Percentiles rank a stretch among this genome's conserved stretches.
Conservation (phyloP, 2,329 filamentous ascomycete genomes). For the Xylariaceae sp. region DNA sequence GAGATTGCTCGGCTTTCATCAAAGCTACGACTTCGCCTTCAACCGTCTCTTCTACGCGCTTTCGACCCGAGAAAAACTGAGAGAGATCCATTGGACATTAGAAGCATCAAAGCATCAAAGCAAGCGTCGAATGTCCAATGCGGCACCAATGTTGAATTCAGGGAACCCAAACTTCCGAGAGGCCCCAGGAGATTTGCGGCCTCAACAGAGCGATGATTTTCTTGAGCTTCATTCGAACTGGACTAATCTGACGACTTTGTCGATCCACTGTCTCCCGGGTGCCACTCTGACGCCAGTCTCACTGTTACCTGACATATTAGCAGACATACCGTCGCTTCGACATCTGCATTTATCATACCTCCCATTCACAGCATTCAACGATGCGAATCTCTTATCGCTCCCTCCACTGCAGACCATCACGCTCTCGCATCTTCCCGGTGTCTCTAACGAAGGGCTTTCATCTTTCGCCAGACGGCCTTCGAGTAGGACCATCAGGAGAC, state of each 20-base stretch:
- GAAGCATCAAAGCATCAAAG: constrained; percentile 39
- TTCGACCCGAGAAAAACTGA: constrained; percentile 53
- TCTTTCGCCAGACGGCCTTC: constrained; percentile 51
- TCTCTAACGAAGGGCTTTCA: constrained; percentile 56
- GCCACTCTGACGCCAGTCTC: constrained; percentile 52
- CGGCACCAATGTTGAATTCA: constrained; percentile 22
- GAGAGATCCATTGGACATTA: constrained; percentile 59
- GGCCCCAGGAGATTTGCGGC: constrained; percentile 39
- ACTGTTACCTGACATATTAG: constrained; percentile 50
- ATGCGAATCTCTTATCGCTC: constrained; percentile 52
- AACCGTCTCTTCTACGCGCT: constrained; percentile 58
- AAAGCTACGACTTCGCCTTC: constrained; percentile 54
- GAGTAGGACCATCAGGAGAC: constrained; percentile 43
- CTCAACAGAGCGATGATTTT: constrained; percentile 44
- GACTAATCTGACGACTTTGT: constrained; percentile 53
- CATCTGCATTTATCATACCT: constrained; percentile 60
- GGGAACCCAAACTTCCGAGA: constrained; percentile 25
- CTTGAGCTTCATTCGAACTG: constrained; percentile 53
- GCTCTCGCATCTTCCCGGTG: constrained; percentile 53
- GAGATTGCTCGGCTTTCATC: constrained; percentile 52
- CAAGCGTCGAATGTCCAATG: constrained; percentile 33
- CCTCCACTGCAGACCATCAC: constrained; percentile 55
- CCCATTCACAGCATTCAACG: constrained; percentile 55
- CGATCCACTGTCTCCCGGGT: constrained; percentile 58
- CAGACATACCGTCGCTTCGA: constrained; percentile 52